Evolutionary conservation across 139 green algal genomes (phyloP), one percentile per base, ranked within the genome.

Genomic region (Chlamydomonas urium): DNA sequence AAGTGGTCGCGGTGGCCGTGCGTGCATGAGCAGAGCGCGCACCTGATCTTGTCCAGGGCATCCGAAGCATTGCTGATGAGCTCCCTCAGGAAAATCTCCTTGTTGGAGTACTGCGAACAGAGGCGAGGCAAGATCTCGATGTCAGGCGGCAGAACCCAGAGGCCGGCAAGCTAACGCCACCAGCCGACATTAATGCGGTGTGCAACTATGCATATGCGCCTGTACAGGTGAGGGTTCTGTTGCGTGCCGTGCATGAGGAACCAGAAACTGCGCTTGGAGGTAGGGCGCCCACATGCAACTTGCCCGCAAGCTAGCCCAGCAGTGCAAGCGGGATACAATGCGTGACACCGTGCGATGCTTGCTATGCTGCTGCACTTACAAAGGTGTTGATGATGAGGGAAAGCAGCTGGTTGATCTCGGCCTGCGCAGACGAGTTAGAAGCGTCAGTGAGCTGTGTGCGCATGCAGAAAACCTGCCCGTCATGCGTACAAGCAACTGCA

Each of bases 401-500:
- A 56, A 99, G 85, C 69, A 99, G 90, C 91, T 99, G 95, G 82
- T 99, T 99, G 77, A 99, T 99, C 81, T 99, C 95, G 21, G 93
- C 94, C 89, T 97, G 94, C 14, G 34, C 60, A 68, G 26, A 17
- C 8, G 69, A 94, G 93, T 47, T 88, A 90, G 56, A 93, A 94
- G 66, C 83, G 92, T 8, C 8, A 68, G 31, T 47, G 17, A 21
- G 19, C 19, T 42, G 38, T 32, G 33, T 24, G 24, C 31, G 8
- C 10, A 38, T 38, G 31, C 5, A 29, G 8, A 38, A 47, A 42
- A 47, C 60, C 14, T 47, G 33, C 19, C 17, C 45, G 45, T 14
- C 14, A 53, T 68, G 33, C 31, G 19, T 24, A n/a, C 19, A 38
- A 29, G 31, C 6, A 19, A 47, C 31, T 53, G 45, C 45, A 68